phyloP scores from a whole-genome alignment of 1,284 basidiomycete genomes.

The Rhodotorula sp. region DNA sequence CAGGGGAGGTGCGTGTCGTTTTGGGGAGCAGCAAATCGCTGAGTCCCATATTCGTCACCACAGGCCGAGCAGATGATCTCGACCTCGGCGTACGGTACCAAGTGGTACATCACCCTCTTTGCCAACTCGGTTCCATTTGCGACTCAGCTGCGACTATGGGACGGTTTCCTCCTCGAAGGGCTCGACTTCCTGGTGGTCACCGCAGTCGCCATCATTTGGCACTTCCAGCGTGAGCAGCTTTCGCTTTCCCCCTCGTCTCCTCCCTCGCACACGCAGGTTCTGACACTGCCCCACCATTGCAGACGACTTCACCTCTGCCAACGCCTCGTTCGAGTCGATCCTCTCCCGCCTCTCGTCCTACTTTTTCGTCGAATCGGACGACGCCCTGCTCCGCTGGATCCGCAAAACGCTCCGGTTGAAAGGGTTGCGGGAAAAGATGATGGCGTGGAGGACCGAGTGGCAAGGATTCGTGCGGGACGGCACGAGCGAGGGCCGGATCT shows the following conservation, averaged over 20 bases:
- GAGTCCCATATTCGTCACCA: neutral
- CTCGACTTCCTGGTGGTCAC: conserved; percentile 81
- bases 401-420: conserved; percentile 58
- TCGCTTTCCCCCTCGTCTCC: neutral
- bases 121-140: conserved; percentile 95
- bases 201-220: conserved; percentile 84
- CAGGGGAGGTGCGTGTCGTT: no score
- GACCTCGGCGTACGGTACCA: conserved; percentile 91
- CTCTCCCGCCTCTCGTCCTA: conserved; percentile 83
- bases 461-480: conserved; percentile 63
- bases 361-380: conserved; percentile 85
- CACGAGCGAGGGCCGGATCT: conserved; percentile 26
- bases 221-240: conserved; percentile 65
- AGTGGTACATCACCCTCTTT: conserved; percentile 95
- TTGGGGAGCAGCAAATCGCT: no score
- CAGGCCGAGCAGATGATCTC: conserved; percentile 79
- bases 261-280: neutral
- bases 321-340: conserved; percentile 87
- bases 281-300: neutral
- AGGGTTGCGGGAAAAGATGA: conserved; percentile 63
- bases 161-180: conserved; percentile 86
- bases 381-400: conserved; percentile 75
- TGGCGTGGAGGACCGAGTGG: conserved; percentile 71
- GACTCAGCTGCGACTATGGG: conserved; percentile 91
- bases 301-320: conserved; percentile 71